These are phyloP conservation scores for Corchorus olitorius DNA, from an alignment of 345 rosid species.

Conservation along the genomic window DNA sequence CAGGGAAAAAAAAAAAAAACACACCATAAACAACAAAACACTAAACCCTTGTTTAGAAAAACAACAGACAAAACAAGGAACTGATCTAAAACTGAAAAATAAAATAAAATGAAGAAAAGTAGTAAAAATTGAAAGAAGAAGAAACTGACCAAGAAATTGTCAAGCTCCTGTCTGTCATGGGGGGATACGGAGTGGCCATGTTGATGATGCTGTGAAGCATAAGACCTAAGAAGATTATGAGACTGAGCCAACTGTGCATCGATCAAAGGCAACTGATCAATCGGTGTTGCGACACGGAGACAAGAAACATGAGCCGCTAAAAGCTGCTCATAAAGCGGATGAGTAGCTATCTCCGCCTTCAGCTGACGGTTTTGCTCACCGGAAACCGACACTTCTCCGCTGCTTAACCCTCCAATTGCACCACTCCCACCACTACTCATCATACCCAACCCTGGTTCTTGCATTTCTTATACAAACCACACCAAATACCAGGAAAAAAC, in stretches of 20 bases:
- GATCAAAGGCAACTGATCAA: conserved; percentile 91
- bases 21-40: conserved; percentile 1
- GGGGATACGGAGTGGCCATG: conserved; percentile 49
- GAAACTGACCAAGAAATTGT: conserved; percentile 73
- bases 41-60: conserved; percentile 4
- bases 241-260: conserved; percentile 92
- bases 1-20: background rate
- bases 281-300: conserved; percentile 92
- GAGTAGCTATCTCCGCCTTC: conserved; percentile 83
- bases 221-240: conserved; percentile 82
- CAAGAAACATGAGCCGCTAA: conserved; percentile 87
- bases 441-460: conserved; percentile 74
- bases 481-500: background rate
- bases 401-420: conserved; percentile 36
- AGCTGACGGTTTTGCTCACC: conserved; percentile 61
- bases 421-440: conserved; percentile 54
- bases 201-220: conserved; percentile 57
- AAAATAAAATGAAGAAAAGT: background rate
- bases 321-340: conserved; percentile 87
- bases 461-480: conserved; percentile 44
- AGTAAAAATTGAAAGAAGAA: background rate
- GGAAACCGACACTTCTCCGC: conserved; percentile 47
- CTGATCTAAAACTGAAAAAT: background rate
- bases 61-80: background rate
- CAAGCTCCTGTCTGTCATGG: conserved; percentile 89